These are phyloP conservation scores for Plenodomus biglobosus DNA, from an alignment of 2,329 filamentous ascomycete genomes.

Conservation along the genomic window DNA sequence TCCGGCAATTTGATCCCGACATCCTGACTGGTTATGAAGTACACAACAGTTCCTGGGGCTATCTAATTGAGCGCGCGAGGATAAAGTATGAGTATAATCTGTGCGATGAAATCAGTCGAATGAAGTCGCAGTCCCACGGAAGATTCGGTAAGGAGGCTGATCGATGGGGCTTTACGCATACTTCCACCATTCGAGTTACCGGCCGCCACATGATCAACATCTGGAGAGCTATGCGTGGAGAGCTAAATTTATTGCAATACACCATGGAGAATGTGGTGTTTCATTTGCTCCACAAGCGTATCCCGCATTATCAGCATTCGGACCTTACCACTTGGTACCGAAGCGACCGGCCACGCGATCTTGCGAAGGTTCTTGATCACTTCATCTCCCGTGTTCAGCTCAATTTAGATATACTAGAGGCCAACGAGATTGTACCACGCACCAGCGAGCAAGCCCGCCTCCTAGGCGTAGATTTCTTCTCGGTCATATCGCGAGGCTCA, in stretches of 20 bases:
- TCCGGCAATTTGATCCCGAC: constrained; percentile 82
- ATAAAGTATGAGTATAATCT: constrained; percentile 87
- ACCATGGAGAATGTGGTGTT: constrained; percentile 96
- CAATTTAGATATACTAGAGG: constrained; percentile 86
- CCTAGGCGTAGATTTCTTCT: constrained; percentile 94
- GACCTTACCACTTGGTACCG: constrained; percentile 82
- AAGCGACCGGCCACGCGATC: constrained; percentile 66
- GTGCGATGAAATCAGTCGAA: constrained; percentile 86
- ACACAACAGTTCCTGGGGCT: constrained; percentile 92
- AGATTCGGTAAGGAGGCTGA: constrained; percentile 84
- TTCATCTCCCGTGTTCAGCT: constrained; percentile 74
- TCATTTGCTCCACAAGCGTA: constrained; percentile 81
- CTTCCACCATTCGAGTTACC: constrained; percentile 88
- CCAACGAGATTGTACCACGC: constrained; percentile 82
- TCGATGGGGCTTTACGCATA: constrained; percentile 91
- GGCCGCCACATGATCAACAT: constrained; percentile 96
- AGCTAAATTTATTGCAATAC: constrained; percentile 88
- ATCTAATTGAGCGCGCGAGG: constrained; percentile 84
- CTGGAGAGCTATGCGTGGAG: constrained; percentile 93
- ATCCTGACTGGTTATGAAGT: constrained; percentile 95
- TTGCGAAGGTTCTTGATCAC: constrained; percentile 76
- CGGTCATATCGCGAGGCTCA: constrained; percentile 89
- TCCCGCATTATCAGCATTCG: constrained; percentile 82
- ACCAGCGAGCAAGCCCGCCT: constrained; percentile 94
- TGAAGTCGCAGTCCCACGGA: constrained; percentile 80